Evolutionary conservation across 108 stramenopile species (phyloP).

Genomic region (Cyclotella choctawhatcheeana): DNA sequence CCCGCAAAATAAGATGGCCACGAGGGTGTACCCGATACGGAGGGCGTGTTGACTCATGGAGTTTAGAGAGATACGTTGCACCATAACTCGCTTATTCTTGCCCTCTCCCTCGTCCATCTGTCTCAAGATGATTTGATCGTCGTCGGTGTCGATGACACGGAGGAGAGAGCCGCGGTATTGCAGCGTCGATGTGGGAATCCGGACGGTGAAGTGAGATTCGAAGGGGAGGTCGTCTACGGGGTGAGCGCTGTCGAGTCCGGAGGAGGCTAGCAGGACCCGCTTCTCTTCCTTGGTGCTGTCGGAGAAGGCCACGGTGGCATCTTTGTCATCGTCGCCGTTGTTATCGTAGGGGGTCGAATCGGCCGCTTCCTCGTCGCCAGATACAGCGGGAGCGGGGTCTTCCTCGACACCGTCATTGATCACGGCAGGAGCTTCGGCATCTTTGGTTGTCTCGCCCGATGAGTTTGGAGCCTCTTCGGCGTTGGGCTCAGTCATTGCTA

Average conservation of each 20-base stretch:
- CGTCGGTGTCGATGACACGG: conserved; percentile 49
- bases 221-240: conserved; percentile 23
- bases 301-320: not conserved
- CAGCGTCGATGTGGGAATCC: conserved; percentile 51
- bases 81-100: conserved; percentile 39
- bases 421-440: too few species aligned
- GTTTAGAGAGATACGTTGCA: conserved; percentile 48
- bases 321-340: not conserved
- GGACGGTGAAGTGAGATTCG: conserved; percentile 64
- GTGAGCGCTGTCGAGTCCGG: conserved; percentile 3
- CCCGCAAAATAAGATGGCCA: conserved; percentile 60
- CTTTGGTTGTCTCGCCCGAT: not conserved
- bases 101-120: conserved; percentile 46
- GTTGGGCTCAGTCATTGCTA: not conserved
- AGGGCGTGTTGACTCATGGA: conserved; percentile 44
- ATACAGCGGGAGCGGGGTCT: not conserved
- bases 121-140: conserved; percentile 62
- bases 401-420: too few species aligned
- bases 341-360: not conserved
- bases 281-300: not conserved
- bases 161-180: conserved; percentile 47
- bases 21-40: conserved; percentile 57
- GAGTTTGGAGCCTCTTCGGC: not conserved
- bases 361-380: conserved; percentile 4
- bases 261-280: not conserved